Evolutionary conservation across 345 rosid genomes (phyloP), one percentile per base, ranked within the genome.

Genomic region (Rhodamnia rubescens): DNA sequence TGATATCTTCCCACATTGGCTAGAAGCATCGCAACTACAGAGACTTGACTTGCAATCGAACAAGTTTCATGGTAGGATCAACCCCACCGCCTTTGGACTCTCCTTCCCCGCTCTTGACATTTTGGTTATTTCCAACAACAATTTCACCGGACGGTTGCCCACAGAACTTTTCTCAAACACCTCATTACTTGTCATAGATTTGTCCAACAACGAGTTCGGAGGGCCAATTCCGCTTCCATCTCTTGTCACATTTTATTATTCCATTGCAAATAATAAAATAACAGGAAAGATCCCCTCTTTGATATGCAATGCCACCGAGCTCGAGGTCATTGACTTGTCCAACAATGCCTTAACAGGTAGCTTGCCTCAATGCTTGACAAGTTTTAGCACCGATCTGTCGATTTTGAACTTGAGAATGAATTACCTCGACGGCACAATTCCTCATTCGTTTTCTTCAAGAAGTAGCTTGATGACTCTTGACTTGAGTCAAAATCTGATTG

Each of bases 1-100:
- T 32, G 78, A 64, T 64, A 8, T 13, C 0, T 50, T 74, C 57
- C 83, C 87, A 4, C 14, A 29, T 27, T 83, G 74, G 87, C 22
- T 83, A 0, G 1, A 49, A 29, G 44, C 54, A 20, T 2, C 4
- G 3, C 0, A 27, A 2, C 1, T 85, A 2, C 0, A 0, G 0
- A 0, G 0, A 1, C 21, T 81, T 1, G 18, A 57, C 27, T 81
- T 81, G 51, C 50, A 32, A 24, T 57, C 51, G 0, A 85, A 85
- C 16, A 49, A n/a, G 20, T 81, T 85, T 55, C 11, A 85, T 49
- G 87, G 52, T 14, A 36, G 7, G 78, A 81, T 84, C 11, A 20
- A 22, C 8, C 40, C 52, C 57, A 53, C 2, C 6, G 0, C 0
- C 0, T 64, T 49, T 6, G 4, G 42, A 51, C 53, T 29, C 24